Base-by-base conservation (phyloP, 2,329 filamentous ascomycete species). In the Colletotrichum sp. region DNA sequence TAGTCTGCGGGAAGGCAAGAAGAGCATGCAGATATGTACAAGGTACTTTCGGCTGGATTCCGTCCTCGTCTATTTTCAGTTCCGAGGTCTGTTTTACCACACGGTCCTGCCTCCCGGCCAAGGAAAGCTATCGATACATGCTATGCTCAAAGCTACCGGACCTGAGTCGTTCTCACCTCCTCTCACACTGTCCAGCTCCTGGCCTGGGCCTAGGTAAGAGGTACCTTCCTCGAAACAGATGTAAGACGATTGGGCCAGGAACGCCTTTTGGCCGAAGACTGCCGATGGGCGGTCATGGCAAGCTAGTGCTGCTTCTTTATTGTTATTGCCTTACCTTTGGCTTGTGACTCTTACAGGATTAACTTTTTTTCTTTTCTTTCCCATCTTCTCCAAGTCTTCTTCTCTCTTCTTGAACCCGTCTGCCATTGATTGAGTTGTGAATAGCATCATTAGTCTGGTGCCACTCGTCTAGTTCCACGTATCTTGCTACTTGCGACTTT, bases 281-380 rank as follows among this genome's bases (percentile, higher is more conserved):
- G 66, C 75, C 75, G 75, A 75, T 70, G 67, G 27, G 55, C 55
- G 19, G 61, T 75, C 71, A 75, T 72, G 72, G 44, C 49, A 36
- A 69, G 73, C 70, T 69, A 70, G 70, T 77, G 66, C 74, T 64
- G 52, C 67, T 63, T 74, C 67, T 65, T 74, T 73, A 29, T 75
- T 57, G 36, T 63, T 25, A 13, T 77, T 52, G 52, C 65, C 67
- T 36, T 19, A 30, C 59, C 78, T 72, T 74, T 76, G 72, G 79
- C 72, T 77, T 78, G 78, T 77, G 76, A 79, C 77, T 79, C 77
- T 75, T 76, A 19, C 22, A 36, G 55, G 34, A 73, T 73, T 69
- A 65, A 77, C 64, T 71, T 76, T 78, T 66, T 69, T 75, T 77
- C 64, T 71, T 75, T 77, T 69, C 72, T 71, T 77, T 66, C 69